These are phyloP conservation scores for Cupressus sempervirens DNA, from an alignment of 75 land plant genomes.

Conservation along the genomic window DNA sequence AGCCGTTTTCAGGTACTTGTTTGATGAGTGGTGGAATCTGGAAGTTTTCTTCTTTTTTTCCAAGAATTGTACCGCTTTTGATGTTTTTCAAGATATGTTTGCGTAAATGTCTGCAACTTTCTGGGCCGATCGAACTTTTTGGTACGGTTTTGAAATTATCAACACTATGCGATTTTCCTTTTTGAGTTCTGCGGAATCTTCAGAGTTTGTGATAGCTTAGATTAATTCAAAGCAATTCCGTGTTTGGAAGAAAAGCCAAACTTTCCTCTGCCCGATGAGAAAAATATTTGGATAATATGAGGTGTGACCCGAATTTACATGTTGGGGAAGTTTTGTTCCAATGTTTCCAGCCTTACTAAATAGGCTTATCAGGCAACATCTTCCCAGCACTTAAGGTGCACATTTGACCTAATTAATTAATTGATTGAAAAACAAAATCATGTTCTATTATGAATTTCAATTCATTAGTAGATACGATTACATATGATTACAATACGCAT, in stretches of 20 bases:
- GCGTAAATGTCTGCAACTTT: background rate
- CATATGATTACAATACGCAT: too few relatives aligned
- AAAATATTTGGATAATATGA: background rate
- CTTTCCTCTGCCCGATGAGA: background rate
- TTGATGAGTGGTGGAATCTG: background rate
- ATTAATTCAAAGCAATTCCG: background rate
- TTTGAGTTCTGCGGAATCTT: background rate
- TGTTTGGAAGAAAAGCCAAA: background rate
- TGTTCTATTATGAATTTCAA: too few relatives aligned
- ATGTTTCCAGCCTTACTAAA: too few relatives aligned
- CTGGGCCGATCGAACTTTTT: background rate
- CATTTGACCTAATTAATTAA: too few relatives aligned
- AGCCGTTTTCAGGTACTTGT: constrained; percentile 65
- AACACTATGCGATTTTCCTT: background rate
- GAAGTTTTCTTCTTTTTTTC: background rate
- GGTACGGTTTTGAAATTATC: background rate
- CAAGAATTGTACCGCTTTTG: background rate
- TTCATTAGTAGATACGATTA: too few relatives aligned
- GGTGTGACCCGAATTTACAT: background rate
- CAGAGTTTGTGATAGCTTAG: background rate
- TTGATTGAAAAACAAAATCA: too few relatives aligned
- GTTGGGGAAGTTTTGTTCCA: too few relatives aligned
- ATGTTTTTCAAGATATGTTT: background rate
- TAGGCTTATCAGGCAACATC: too few relatives aligned
- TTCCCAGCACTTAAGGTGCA: too few relatives aligned